Conservation (phyloP, 495 filamentous ascomycete genomes). For the Trichoderma parareesei region DNA sequence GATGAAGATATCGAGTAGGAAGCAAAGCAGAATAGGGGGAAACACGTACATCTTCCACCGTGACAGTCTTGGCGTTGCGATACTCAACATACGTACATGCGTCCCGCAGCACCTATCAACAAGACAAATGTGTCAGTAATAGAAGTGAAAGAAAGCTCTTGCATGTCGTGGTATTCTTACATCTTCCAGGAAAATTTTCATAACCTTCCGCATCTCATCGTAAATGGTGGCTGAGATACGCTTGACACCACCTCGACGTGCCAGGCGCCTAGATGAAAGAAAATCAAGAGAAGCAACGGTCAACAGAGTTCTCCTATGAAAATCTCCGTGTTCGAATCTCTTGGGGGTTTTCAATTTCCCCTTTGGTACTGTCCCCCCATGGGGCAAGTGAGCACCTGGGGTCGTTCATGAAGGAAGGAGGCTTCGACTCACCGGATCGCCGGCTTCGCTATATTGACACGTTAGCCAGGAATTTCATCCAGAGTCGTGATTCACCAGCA, state of each 20-base stretch:
- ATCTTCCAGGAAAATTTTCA: slow-evolving; percentile 45
- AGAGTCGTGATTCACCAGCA: background rate
- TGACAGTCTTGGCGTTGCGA: slow-evolving; percentile 49
- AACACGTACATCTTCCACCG: slow-evolving; percentile 52
- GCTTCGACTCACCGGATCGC: slow-evolving; percentile 53
- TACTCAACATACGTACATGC: slow-evolving; percentile 46
- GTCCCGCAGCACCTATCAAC: slow-evolving; percentile 43
- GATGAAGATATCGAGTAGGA: slow-evolving; percentile 6
- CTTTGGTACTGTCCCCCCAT: background rate
- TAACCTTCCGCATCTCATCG: slow-evolving; percentile 48
- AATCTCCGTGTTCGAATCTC: background rate
- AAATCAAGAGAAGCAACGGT: slow-evolving; percentile 15
- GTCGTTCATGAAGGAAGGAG: background rate
- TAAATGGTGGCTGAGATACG: slow-evolving; percentile 65
- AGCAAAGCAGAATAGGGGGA: background rate
- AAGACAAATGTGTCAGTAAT: background rate
- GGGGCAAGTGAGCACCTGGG: no score
- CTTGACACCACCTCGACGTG: slow-evolving; percentile 71
- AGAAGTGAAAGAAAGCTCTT: background rate
- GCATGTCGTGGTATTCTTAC: slow-evolving; percentile 30
- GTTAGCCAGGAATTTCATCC: slow-evolving; percentile 14
- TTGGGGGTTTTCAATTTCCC: background rate
- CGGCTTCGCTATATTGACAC: slow-evolving; percentile 42
- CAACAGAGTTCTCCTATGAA: background rate
- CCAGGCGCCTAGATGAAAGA: slow-evolving; percentile 57